Conservation (phyloP, 2,329 filamentous ascomycete genomes). For the Ophioceras dolichostomum region DNA sequence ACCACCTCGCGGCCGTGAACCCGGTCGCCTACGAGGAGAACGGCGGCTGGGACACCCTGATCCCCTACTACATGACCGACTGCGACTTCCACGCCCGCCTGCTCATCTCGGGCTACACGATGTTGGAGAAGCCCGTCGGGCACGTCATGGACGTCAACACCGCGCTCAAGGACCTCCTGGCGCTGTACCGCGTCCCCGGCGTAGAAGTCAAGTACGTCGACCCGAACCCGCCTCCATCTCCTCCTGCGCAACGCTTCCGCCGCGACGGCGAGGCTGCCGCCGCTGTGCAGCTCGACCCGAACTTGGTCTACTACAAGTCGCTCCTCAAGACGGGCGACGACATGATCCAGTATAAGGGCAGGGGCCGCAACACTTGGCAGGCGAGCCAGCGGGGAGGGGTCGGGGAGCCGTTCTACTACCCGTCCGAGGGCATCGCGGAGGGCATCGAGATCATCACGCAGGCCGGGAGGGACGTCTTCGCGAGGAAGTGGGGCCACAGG, state of each 20-base stretch:
- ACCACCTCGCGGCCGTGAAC: slow-evolving; percentile 35
- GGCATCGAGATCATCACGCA: slow-evolving; percentile 32
- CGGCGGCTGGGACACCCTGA: slow-evolving; percentile 36
- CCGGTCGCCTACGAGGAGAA: slow-evolving; percentile 28
- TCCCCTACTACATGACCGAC: slow-evolving; percentile 37
- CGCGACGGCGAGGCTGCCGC: not conserved
- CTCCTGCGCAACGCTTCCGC: slow-evolving; percentile 4
- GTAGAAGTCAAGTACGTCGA: slow-evolving; percentile 21
- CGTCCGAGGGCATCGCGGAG: slow-evolving; percentile 28
- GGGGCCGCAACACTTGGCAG: slow-evolving; percentile 40
- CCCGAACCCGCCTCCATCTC: slow-evolving; percentile 18
- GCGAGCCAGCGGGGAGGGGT: slow-evolving; percentile 33
- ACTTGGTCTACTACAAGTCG: slow-evolving; percentile 16
- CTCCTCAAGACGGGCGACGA: slow-evolving; percentile 15
- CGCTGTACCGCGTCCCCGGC: slow-evolving; percentile 28
- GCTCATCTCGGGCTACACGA: slow-evolving; percentile 22
- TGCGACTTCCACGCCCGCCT: slow-evolving; percentile 32
- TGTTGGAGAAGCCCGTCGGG: slow-evolving; percentile 18
- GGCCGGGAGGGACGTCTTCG: slow-evolving; percentile 20
- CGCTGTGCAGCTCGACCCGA: slow-evolving; percentile 7
- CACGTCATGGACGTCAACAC: slow-evolving; percentile 31
- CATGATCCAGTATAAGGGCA: slow-evolving; percentile 29
- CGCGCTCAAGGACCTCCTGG: slow-evolving; percentile 29
- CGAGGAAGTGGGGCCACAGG: slow-evolving; percentile 30
- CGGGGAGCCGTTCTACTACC: slow-evolving; percentile 40